phyloP scores from a whole-genome alignment of 163 green algal genomes.

The Chlamydomonas reinhardtii region DNA sequence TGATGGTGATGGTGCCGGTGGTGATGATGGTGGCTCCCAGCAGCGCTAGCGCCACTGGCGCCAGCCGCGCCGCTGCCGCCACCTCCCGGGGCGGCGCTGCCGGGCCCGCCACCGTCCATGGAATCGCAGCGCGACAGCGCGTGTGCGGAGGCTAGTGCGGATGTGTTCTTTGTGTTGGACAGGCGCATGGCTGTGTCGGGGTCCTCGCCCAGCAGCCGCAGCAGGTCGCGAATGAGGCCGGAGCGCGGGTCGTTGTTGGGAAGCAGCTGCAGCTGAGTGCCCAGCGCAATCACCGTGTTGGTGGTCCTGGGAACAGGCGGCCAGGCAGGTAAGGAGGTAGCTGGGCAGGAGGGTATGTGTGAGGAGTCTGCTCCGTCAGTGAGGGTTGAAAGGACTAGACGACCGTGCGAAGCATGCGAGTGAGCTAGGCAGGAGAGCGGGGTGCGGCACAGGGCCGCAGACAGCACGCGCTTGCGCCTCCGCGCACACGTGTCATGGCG shows the following conservation, averaged over 20 bases:
- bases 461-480: no score
- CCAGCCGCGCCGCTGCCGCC: no score
- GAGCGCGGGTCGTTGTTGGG: constrained; percentile 40
- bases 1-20: neutral
- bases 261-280: constrained; percentile 35
- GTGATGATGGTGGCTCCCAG: neutral
- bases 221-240: constrained; percentile 1
- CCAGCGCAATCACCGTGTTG: constrained; percentile 22
- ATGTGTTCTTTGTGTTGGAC: neutral
- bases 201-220: constrained; percentile 42
- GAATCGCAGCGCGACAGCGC: neutral
- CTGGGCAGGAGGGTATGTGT: neutral
- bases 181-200: constrained; percentile 45
- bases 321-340: neutral
- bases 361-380: no score
- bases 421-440: no score
- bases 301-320: constrained; percentile 4
- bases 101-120: no score
- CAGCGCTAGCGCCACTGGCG: no score
- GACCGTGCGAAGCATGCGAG: no score
- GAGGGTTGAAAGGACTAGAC: neutral
- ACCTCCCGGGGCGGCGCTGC: no score
- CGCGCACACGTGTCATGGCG: no score
- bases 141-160: neutral
- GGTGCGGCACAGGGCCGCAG: no score